Conservation (phyloP, 75 land plant genomes). For the Pinus tabuliformis region DNA sequence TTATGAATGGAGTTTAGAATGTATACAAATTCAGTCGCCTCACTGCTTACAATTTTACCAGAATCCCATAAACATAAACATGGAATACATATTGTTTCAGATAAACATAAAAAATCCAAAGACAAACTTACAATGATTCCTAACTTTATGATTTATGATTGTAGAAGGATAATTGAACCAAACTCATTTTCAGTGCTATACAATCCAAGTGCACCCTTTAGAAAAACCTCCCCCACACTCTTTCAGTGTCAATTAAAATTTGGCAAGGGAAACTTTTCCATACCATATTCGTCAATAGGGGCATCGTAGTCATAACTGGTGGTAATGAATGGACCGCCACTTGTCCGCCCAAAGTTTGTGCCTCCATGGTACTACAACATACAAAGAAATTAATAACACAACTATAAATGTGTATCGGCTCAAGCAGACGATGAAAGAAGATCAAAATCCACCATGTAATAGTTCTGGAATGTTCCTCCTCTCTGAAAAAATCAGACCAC, state of each 20-base stretch:
- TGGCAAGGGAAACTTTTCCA: neutral
- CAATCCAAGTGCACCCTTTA: neutral
- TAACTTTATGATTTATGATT: neutral
- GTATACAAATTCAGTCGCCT: too few species aligned
- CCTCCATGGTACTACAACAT: conserved; percentile 57
- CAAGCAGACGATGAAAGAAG: neutral
- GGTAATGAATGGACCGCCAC: conserved; percentile 71
- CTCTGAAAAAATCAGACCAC: conserved; percentile 82
- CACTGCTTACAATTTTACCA: too few species aligned
- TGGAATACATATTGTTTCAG: neutral
- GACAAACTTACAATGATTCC: neutral
- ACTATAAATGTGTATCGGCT: neutral
- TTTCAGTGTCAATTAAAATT: neutral
- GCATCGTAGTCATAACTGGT: conserved; percentile 83
- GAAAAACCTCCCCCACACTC: neutral
- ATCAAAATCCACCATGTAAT: conserved; percentile 63
- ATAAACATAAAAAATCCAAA: neutral
- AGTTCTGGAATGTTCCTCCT: conserved; percentile 81
- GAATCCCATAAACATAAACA: too few species aligned
- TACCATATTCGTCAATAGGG: conserved; percentile 79
- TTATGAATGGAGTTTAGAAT: too few species aligned
- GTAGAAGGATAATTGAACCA: neutral
- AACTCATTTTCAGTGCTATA: too few species aligned
- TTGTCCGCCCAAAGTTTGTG: conserved; percentile 73
- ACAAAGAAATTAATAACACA: neutral